Evolutionary conservation across 2,329 filamentous ascomycete species (phyloP), one percentile per base, ranked within the genome.

Genomic region (Aspergillus pseudotamarii): DNA sequence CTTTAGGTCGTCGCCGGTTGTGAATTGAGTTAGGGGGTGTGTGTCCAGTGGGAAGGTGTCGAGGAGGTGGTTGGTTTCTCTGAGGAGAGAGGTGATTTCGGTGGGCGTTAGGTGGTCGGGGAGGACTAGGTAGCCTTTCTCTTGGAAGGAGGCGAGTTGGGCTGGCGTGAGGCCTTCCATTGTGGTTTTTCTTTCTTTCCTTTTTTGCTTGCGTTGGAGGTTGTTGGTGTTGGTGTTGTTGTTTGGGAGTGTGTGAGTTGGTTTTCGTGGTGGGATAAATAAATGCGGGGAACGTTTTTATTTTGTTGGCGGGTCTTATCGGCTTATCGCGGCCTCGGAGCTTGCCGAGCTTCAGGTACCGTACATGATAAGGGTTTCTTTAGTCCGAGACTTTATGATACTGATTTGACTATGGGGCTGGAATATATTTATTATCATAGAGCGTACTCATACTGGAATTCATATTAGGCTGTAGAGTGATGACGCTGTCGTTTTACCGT

Each of bases 11-110:
- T 87, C 89, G 69, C 94, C 94, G 0, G 94, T 97, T 34, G 91
- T 91, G 85, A 99, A 99, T 75, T 90, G 90, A 10, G 95, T 98
- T 85, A 98, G 90, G 1, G 95, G 94, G 79, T 98, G 95, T 62
- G 91, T 86, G 41, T 87, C 83, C n/a, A 98, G 85, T 43, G 89
- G 85, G 80, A 99, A 94, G 65, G 85, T 83, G 59, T 88, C 82
- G 56, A 98, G 90, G 66, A 97, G 85, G 38, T 81, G 80, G 73
- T 90, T 84, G 6, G 93, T 95, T 79, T 96, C 92, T 64, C 80
- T 77, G 21, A 97, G 86, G 4, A 97, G 87, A 28, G 85, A 80
- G 16, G 84, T 76, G 56, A 94, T 87, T 21, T 90, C 92, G 1
- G 84, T 76, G 0, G 84, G 83, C 11, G 84, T 84, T 46, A 98